Conservation (phyloP, 139 green algal genomes). For the Zygnema cylindricum region DNA sequence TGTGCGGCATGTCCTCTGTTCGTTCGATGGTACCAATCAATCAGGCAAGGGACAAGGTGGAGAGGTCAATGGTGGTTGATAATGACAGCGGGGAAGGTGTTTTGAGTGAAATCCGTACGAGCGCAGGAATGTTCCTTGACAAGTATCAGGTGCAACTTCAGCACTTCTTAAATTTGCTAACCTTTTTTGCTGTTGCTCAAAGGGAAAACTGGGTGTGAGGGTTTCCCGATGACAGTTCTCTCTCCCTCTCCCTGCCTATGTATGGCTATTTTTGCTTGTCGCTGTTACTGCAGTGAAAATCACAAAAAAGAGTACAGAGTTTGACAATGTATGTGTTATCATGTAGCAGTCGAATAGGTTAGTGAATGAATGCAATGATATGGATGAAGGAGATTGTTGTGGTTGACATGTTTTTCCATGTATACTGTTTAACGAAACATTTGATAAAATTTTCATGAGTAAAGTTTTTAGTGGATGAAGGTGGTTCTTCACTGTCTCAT, state of each 20-base stretch:
- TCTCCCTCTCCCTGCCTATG: not conserved
- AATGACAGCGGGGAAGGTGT: constrained; percentile 52
- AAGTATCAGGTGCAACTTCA: constrained; percentile 52
- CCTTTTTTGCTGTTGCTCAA: not conserved
- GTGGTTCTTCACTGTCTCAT: too few relatives aligned
- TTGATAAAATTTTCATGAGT: too few relatives aligned
- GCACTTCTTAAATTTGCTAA: not conserved
- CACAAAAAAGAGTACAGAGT: not conserved
- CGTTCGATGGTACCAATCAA: not conserved
- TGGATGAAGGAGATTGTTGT: too few relatives aligned
- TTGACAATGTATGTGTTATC: too few relatives aligned
- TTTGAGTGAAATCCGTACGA: constrained; percentile 60
- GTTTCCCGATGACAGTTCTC: not conserved
- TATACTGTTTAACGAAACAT: too few relatives aligned
- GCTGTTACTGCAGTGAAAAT: not conserved
- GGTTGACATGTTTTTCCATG: too few relatives aligned
- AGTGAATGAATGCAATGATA: too few relatives aligned
- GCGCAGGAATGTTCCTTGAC: constrained; percentile 61
- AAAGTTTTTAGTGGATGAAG: too few relatives aligned
- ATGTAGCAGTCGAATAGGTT: too few relatives aligned
- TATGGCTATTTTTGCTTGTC: not conserved
- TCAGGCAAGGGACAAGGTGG: constrained; percentile 45
- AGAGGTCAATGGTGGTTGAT: constrained; percentile 64
- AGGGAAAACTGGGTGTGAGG: not conserved
- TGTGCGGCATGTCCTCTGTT: not conserved